Evolutionary conservation across 2,329 filamentous ascomycete species (phyloP).

Genomic region (Thermochaetoides dissita): DNA sequence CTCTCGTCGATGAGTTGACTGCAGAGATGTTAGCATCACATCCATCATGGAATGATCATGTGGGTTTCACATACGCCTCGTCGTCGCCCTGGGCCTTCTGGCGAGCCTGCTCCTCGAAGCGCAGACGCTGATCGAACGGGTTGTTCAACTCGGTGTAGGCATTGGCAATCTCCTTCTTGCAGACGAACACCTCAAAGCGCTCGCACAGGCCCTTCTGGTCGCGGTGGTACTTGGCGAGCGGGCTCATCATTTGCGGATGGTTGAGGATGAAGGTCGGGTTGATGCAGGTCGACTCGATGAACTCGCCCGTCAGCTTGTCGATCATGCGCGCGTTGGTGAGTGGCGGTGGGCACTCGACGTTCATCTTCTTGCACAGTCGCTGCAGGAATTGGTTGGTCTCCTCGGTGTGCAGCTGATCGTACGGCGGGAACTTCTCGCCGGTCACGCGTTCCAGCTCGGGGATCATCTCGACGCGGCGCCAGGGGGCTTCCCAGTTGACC

Average conservation of each 20-base stretch:
- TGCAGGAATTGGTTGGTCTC: constrained; percentile 84
- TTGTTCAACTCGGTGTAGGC: constrained; percentile 98
- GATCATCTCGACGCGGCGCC: constrained; percentile 93
- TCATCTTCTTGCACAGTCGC: constrained; percentile 72
- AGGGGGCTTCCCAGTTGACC: constrained; percentile 92
- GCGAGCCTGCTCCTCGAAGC: constrained; percentile 86
- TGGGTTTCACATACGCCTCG: constrained; percentile 44
- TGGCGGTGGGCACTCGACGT: constrained; percentile 78
- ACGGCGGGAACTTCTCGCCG: constrained; percentile 86
- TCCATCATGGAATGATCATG: too few relatives aligned
- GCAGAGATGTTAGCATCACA: not conserved
- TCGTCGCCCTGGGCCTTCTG: constrained; percentile 97
- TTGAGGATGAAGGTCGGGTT: constrained; percentile 87
- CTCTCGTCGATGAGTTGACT: constrained; percentile 83
- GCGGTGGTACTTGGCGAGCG: constrained; percentile 90
- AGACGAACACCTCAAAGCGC: constrained; percentile 56
- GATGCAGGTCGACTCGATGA: constrained; percentile 84
- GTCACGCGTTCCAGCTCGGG: constrained; percentile 76
- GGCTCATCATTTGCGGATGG: constrained; percentile 76
- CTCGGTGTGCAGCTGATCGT: constrained; percentile 74
- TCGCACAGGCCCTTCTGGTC: constrained; percentile 37
- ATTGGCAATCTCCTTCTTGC: constrained; percentile 94
- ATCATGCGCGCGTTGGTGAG: constrained; percentile 92
- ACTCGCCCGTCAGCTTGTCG: constrained; percentile 86
- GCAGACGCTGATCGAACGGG: constrained; percentile 81